Evolutionary conservation across 2,329 filamentous ascomycete species (phyloP).

Genomic region (Fusarium abutilonis): DNA sequence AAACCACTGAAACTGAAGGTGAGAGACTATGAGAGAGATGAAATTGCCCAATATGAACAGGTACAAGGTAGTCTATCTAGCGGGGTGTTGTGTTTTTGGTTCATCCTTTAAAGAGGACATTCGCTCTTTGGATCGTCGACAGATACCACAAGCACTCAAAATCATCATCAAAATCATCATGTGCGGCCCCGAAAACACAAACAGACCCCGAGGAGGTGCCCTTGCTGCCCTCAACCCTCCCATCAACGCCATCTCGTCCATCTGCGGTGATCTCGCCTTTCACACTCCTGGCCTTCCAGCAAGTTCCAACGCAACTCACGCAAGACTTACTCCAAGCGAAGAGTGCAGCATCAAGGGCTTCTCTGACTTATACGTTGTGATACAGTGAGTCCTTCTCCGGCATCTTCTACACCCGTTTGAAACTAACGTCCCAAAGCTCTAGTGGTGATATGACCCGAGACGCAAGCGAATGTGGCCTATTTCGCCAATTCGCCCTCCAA

Average conservation of each 20-base stretch:
- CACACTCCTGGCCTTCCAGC: conserved; percentile 54
- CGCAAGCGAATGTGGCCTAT: conserved; percentile 55
- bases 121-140: not conserved
- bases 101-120: not conserved
- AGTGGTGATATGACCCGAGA: conserved; percentile 56
- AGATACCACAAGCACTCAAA: too few relatives aligned
- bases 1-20: not conserved
- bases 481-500: conserved; percentile 52
- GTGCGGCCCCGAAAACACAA: conserved; percentile 57
- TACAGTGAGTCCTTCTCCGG: conserved; percentile 53
- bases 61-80: not conserved
- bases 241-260: conserved; percentile 17
- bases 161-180: conserved; percentile 51
- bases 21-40: conserved; percentile 38
- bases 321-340: conserved; percentile 51
- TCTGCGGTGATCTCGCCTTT: conserved; percentile 56
- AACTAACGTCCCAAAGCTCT: conserved; percentile 44
- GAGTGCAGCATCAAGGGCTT: conserved; percentile 28
- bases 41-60: not conserved
- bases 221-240: conserved; percentile 55
- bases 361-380: conserved; percentile 51
- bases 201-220: conserved; percentile 57
- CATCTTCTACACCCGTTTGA: too few relatives aligned
- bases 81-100: too few relatives aligned
- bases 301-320: conserved; percentile 55